Evolutionary conservation across 192 early-diverging fungal genomes (phyloP).

Genomic region (Cladochytrium replicatum): DNA sequence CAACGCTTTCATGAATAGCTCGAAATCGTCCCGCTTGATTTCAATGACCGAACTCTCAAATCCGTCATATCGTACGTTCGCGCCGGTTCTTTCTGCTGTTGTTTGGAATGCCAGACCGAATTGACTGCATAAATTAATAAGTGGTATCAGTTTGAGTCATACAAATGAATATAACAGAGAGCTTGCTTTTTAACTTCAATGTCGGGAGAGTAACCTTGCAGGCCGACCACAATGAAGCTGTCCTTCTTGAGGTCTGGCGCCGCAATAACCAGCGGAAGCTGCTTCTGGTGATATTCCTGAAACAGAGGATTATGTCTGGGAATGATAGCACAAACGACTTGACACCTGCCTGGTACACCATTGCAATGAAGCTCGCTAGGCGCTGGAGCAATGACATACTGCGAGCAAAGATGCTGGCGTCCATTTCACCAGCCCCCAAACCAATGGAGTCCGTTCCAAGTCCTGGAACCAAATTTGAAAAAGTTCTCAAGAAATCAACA

Average conservation of each 20-base stretch:
- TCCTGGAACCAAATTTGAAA: slow-evolving; percentile 3
- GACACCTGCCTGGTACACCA: slow-evolving; percentile 55
- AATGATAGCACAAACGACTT: not conserved
- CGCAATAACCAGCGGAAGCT: slow-evolving; percentile 71
- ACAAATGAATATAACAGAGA: not conserved
- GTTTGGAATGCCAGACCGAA: slow-evolving; percentile 79
- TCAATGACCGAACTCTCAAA: slow-evolving; percentile 81
- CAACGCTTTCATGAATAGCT: slow-evolving; percentile 50
- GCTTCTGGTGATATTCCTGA: slow-evolving; percentile 59
- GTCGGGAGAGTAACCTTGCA: slow-evolving; percentile 38
- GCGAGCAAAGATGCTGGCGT: slow-evolving; percentile 30
- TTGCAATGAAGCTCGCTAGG: slow-evolving; percentile 73
- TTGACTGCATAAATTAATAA: slow-evolving; percentile 42
- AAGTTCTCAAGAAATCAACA: too few species aligned
- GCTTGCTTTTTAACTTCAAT: slow-evolving; percentile 35
- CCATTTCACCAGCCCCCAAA: slow-evolving; percentile 18
- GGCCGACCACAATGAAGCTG: slow-evolving; percentile 62
- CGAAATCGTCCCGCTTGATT: slow-evolving; percentile 62
- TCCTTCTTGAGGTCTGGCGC: slow-evolving; percentile 53
- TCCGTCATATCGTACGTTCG: slow-evolving; percentile 55
- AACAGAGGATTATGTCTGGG: not conserved
- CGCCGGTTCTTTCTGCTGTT: slow-evolving; percentile 56
- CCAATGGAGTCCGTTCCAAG: slow-evolving; percentile 7
- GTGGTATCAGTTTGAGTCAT: too few species aligned
- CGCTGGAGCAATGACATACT: slow-evolving; percentile 45